A percentile compares a stretch with the other conserved stretches of the same genome.
phyloP scores from a whole-genome alignment of 768 basidiomycete species.

The Epithele typhae region DNA sequence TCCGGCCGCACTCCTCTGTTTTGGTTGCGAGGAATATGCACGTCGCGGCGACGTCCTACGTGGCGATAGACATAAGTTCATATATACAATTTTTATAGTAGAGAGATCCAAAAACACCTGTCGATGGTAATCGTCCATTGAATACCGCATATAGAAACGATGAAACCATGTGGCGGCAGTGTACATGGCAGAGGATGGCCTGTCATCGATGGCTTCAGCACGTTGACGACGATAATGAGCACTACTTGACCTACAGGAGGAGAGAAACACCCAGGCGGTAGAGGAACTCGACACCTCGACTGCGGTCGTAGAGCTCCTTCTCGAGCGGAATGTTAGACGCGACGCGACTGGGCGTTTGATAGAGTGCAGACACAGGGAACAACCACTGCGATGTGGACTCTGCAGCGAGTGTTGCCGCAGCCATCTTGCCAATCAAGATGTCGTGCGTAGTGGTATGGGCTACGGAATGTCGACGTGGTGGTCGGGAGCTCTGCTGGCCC shows the following conservation, averaged over 20 bases:
- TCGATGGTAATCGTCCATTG: constrained; percentile 77
- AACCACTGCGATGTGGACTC: constrained; percentile 63
- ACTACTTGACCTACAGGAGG: constrained; percentile 58
- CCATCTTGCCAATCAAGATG: no score
- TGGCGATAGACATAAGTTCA: constrained; percentile 14
- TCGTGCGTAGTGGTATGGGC: no score
- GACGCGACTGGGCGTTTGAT: constrained; percentile 51
- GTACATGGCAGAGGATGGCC: constrained; percentile 77
- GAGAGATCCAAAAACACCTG: constrained; percentile 57
- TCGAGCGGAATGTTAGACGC: constrained; percentile 44
- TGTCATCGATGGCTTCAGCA: constrained; percentile 22
- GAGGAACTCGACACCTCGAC: constrained; percentile 80
- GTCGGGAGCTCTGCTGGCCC: no score
- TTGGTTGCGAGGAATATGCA: constrained; percentile 91
- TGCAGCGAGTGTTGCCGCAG: no score
- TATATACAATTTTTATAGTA: background rate
- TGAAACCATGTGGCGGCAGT: constrained; percentile 91
- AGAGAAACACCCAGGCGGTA: constrained; percentile 79
- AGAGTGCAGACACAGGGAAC: constrained; percentile 57
- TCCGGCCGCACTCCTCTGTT: constrained; percentile 85
- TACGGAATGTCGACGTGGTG: no score
- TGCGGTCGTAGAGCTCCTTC: constrained; percentile 73
- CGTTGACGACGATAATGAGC: no score
- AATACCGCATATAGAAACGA: constrained; percentile 84
- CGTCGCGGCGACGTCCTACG: constrained; percentile 79